Evolutionary conservation across 1,284 basidiomycete species (phyloP), one percentile per base, ranked within the genome.

Genomic region (Athelia psychrophila): DNA sequence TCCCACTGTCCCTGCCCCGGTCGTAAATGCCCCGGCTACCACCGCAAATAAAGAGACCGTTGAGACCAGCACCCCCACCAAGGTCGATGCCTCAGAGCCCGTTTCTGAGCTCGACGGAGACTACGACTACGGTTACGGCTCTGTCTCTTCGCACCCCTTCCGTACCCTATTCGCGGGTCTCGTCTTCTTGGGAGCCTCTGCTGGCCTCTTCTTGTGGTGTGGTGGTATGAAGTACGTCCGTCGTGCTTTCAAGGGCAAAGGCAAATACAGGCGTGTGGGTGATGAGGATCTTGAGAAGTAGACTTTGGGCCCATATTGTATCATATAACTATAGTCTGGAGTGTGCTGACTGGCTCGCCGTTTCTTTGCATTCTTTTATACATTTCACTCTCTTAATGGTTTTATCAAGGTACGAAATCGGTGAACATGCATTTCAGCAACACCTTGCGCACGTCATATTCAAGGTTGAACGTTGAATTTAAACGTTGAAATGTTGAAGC

Each of bases 121-220:
- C 24, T 35, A 58, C 51, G 30, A 44, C 54, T 33, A 45, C 54
- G 38, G 38, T 9, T 42, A 42, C 20, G 38, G 20, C 22, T 44
- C 35, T 22, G 30, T 55, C 8, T 45, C 58, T 20, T 55, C 58
- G 16, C 55, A 65, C 33, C 64, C 70, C 27, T 69, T 75, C 61
- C 66, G 67, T 55, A 79, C 75, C 56, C 54, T 79, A 32, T 64
- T 78, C 55, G 68, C 81, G 54, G 64, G 74, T 24, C 46, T 84
- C 46, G 59, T 81, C 51, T 67, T 76, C 42, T 50, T 86, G 48
- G 76, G 74, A 1, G 64, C 77, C 30, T 67, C 77, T 22, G 74
- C 71, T n/a, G 79, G 65, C 12, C 64, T 79, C n/a, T 83, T 86
- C 57, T 62, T 78, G 53, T 84, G 77, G 68, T 70, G 84, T 36